Evolutionary conservation across 352 stramenopile species (phyloP).

Genomic region (Phytophthora pistaciae): DNA sequence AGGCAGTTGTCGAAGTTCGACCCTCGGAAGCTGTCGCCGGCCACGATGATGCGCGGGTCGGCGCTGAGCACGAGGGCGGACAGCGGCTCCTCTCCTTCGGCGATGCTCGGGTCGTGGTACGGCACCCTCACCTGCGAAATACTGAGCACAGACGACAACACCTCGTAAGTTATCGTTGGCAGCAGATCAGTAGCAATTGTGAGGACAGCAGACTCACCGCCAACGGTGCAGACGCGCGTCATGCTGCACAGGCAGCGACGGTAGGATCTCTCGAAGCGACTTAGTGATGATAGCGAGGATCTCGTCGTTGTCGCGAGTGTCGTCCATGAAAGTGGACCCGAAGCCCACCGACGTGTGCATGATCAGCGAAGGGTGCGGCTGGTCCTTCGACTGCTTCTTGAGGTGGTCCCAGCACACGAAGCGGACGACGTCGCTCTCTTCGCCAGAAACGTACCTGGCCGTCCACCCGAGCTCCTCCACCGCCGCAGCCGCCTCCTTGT

Average conservation of each 20-base stretch:
- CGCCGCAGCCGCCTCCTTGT: constrained; percentile 39
- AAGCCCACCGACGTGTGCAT: constrained; percentile 78
- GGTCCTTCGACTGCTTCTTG: constrained; percentile 49
- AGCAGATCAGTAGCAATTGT: background rate
- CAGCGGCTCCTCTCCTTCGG: constrained; percentile 15
- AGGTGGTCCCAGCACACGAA: constrained; percentile 84
- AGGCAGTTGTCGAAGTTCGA: constrained; percentile 81
- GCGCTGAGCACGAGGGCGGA: constrained; percentile 51
- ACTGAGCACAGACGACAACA: constrained; percentile 28
- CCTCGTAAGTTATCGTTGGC: constrained; percentile 11
- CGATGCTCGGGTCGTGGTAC: constrained; percentile 40
- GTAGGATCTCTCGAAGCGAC: constrained; percentile 61
- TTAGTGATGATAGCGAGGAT: constrained; percentile 61
- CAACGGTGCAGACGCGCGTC: constrained; percentile 71
- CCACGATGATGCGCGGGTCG: constrained; percentile 68
- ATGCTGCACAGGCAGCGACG: constrained; percentile 56
- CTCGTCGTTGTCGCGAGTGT: constrained; percentile 56
- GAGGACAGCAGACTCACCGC: constrained; percentile 48
- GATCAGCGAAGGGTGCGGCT: constrained; percentile 41
- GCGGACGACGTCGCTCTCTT: constrained; percentile 73
- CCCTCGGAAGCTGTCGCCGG: constrained; percentile 74
- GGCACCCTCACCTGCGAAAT: constrained; percentile 72
- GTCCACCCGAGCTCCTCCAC: constrained; percentile 68
- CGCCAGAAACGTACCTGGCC: constrained; percentile 61
- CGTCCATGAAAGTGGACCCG: constrained; percentile 66